Evolutionary conservation across 306 rosid genomes (phyloP).

Genomic region (Castanea mollissima): DNA sequence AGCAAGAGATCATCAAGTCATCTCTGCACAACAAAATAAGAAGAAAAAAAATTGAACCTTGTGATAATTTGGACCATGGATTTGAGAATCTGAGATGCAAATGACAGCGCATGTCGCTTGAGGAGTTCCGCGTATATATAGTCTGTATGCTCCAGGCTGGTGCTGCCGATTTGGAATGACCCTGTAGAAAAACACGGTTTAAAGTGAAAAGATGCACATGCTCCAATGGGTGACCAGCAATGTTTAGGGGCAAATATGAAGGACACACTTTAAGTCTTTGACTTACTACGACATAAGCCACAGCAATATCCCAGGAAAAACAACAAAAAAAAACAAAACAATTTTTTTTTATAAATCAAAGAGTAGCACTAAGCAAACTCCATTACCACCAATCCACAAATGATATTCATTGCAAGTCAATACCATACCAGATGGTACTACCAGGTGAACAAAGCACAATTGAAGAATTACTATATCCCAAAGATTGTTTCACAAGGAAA

Average conservation of each 20-base stretch:
- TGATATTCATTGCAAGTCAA: neutral
- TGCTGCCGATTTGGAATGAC: conserved; percentile 59
- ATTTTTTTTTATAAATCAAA: neutral
- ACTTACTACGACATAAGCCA: no score
- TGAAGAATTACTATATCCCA: no score
- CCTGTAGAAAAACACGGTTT: conserved; percentile 30
- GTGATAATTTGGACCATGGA: no score
- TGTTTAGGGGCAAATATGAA: neutral
- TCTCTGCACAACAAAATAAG: neutral
- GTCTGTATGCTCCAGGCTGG: no score
- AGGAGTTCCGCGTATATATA: no score
- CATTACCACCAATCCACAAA: neutral
- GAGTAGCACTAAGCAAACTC: neutral
- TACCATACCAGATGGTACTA: no score
- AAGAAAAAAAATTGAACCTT: neutral
- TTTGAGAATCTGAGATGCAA: no score
- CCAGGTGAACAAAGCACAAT: no score
- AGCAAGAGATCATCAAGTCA: neutral
- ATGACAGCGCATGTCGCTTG: no score
- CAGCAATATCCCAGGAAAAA: no score
- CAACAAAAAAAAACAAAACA: neutral
- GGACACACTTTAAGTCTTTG: neutral
- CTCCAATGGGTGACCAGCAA: neutral
- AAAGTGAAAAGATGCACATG: neutral
- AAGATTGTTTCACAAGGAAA: no score